Evolutionary conservation across 176 grass and related monocot genomes (phyloP).

Genomic region (Tillandsia leiboldiana): DNA sequence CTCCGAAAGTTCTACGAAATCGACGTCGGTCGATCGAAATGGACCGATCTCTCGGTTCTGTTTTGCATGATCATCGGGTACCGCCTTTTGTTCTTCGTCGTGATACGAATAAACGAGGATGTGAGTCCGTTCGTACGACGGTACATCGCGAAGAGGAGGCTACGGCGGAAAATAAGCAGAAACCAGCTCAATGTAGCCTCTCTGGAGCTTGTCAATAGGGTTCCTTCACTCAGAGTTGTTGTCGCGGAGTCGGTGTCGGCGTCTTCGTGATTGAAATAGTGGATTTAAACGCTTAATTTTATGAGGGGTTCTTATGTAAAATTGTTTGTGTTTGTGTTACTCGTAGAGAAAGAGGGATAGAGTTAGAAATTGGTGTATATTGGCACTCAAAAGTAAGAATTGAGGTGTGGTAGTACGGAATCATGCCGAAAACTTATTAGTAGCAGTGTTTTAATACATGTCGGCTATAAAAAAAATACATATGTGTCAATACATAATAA

Average conservation of each 20-base stretch:
- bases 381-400: no score
- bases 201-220: slow-evolving; percentile 39
- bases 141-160: slow-evolving; percentile 68
- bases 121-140: slow-evolving; percentile 75
- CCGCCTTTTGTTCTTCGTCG: slow-evolving; percentile 80
- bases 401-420: no score
- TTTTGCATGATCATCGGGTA: slow-evolving; percentile 98
- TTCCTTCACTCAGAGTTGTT: slow-evolving; percentile 79
- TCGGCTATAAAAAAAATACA: no score
- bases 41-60: slow-evolving; percentile 59
- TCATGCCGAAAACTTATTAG: no score
- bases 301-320: no score
- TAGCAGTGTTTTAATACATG: no score
- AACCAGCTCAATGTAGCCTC: background rate
- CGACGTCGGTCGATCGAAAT: slow-evolving; percentile 67
- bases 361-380: no score
- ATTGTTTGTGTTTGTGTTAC: no score
- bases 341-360: no score
- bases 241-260: slow-evolving; percentile 34
- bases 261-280: no score
- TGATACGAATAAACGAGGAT: slow-evolving; percentile 94
- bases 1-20: slow-evolving; percentile 85
- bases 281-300: no score
- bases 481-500: no score
- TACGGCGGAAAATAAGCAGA: slow-evolving; percentile 38